Base-by-base conservation (phyloP, 2,329 filamentous ascomycete genomes). In the Thelonectria discophora region DNA sequence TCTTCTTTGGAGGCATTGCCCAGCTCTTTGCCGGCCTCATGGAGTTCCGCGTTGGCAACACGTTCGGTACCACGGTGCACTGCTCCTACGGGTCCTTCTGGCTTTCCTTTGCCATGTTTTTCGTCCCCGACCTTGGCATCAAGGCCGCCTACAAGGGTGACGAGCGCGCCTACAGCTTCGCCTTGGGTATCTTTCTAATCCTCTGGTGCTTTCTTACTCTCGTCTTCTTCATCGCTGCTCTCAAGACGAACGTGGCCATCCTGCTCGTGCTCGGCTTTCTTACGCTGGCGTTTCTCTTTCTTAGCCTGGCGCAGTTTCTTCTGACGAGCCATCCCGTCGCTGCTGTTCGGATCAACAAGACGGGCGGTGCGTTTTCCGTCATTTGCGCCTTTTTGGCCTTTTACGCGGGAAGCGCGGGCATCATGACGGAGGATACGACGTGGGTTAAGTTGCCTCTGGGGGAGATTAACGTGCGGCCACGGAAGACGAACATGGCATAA, bases 21-120 rank as follows among this genome's bases (percentile, higher is more conserved):
- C 88, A 91, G 74, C 78, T 90, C 71, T 77, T 90, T 53, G 87
- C 88, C 48, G 88, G 88, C 71, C 89, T 91, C 24, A 78, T 81
- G 75, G 75, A 81, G 65, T 81, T 81, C 60, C 73, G 74, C 12
- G 79, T 86, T 10, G 86, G 86, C n/a, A 88, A 88, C 76, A 87
- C 85, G 11, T 88, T 88, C 54, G 86, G 85, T 79, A 84, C 84
- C 30, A 88, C 85, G 7, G 83, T 86, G 9, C 84, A 88, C 60
- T 84, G 82, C 43, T 86, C 83, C 3, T 88, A 87, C 70, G 85
- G 85, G 59, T 84, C 85, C 62, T 88, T 88, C 77, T 88, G 85
- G 86, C 80, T 88, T 63, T 81, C 82, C 21, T 86, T 84, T 66
- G 84, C 81, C 66, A 86, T 88, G 77, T 84, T 87, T 65, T 76